phyloP scores from a whole-genome alignment of 2,329 filamentous ascomycete species.

The Trichothecium roseum region DNA sequence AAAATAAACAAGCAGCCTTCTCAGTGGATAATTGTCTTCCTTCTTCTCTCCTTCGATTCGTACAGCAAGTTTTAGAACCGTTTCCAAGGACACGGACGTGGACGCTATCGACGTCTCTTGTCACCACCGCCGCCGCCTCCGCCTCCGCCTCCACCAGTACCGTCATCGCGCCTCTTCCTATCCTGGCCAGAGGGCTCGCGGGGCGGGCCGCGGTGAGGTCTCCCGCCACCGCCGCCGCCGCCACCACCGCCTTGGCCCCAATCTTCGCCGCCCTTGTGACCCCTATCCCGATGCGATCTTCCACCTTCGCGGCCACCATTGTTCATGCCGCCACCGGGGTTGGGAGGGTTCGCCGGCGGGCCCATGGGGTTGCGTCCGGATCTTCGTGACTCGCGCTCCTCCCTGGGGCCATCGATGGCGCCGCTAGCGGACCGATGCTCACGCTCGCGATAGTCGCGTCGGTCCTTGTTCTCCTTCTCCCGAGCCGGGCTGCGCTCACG shows the following conservation, averaged over 20 bases:
- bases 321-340: conserved; percentile 14
- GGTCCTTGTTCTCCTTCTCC: conserved; percentile 35
- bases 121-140: background rate
- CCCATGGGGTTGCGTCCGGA: conserved; percentile 18
- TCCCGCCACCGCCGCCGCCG: conserved; percentile 3
- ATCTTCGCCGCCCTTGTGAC: conserved; percentile 10
- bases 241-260: conserved; percentile 23
- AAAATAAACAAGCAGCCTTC: background rate
- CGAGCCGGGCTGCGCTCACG: conserved; percentile 36
- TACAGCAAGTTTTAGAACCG: too few relatives aligned
- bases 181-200: background rate
- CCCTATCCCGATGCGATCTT: conserved; percentile 19
- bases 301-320: conserved; percentile 20
- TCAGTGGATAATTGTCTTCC: background rate
- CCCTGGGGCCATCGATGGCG: conserved; percentile 15
- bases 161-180: background rate
- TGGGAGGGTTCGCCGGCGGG: conserved; percentile 9
- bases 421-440: conserved; percentile 28
- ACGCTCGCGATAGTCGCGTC: conserved; percentile 33
- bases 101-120: background rate
- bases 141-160: background rate
- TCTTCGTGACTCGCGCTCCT: conserved; percentile 23
- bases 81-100: background rate
- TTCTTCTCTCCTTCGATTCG: too few relatives aligned
- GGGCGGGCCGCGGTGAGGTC: background rate